These are phyloP conservation scores for Quercus dentata DNA, from an alignment of 306 rosid genomes.

Conservation along the genomic window DNA sequence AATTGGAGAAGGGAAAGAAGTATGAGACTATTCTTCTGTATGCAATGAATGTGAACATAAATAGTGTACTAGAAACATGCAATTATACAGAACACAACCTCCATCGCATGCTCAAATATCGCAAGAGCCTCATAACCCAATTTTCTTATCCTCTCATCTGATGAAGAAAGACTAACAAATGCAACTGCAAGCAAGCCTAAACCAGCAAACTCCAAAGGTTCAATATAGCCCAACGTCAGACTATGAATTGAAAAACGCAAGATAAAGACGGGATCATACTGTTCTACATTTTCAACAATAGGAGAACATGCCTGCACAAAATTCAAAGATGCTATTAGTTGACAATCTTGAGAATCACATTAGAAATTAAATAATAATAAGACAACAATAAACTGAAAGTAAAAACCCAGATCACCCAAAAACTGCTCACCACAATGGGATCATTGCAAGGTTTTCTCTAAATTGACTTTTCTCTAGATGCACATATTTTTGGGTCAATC, in stretches of 20 bases:
- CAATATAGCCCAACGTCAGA: constrained; percentile 38
- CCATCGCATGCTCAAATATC: constrained; percentile 46
- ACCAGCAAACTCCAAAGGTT: constrained; percentile 40
- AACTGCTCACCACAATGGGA: constrained; percentile 33
- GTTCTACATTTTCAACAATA: constrained; percentile 30
- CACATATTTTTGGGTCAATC: constrained; percentile 70
- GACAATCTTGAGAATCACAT: background rate
- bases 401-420: background rate
- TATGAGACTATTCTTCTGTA: too few relatives aligned
- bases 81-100: constrained; percentile 40
- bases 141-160: constrained; percentile 56
- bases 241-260: constrained; percentile 71
- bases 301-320: constrained; percentile 38
- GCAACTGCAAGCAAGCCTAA: constrained; percentile 88
- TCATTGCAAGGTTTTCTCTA: constrained; percentile 45
- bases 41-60: background rate
- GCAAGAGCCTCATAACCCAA: constrained; percentile 66
- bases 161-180: constrained; percentile 61
- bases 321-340: constrained; percentile 1
- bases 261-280: constrained; percentile 79
- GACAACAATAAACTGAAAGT: background rate
- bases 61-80: background rate
- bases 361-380: background rate
- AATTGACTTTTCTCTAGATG: constrained; percentile 36
- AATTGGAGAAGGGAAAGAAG: too few relatives aligned